Percentiles rank a stretch among this genome's conserved stretches.
Evolutionary conservation across 768 basidiomycete genomes (phyloP).

Genomic region (Termitomyces sp.): DNA sequence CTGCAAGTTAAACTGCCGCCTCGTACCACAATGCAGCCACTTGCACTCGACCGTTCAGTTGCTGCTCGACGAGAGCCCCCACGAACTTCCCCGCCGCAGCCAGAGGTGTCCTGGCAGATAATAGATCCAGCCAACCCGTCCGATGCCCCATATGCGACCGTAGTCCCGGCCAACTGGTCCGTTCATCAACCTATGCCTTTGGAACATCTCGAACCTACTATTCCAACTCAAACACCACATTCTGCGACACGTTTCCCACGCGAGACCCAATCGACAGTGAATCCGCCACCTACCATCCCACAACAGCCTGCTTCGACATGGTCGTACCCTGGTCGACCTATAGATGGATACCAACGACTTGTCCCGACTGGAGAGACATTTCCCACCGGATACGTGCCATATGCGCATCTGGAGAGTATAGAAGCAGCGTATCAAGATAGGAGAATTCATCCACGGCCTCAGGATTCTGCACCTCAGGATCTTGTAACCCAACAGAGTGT

Average conservation of each 20-base stretch:
- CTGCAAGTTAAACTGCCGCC: neutral
- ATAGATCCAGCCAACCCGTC: neutral
- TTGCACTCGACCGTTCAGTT: neutral
- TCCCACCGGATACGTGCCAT: conserved; percentile 14
- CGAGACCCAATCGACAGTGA: neutral
- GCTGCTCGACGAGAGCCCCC: neutral
- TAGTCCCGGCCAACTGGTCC: conserved; percentile 7
- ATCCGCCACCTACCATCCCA: neutral
- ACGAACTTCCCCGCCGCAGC: neutral
- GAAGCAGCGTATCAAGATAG: neutral
- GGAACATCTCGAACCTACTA: neutral
- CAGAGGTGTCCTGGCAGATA: neutral
- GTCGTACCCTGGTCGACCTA: neutral
- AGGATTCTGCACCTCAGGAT: neutral
- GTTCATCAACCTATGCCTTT: neutral
- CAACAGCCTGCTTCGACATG: neutral
- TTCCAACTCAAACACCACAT: neutral
- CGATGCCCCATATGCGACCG: conserved; percentile 6
- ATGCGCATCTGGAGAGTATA: conserved; percentile 5
- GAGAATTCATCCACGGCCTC: neutral
- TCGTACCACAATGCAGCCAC: neutral
- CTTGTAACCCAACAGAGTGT: neutral
- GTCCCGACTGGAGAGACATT: conserved; percentile 3
- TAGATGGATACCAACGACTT: neutral
- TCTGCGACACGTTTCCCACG: neutral